Percentiles rank a stretch among this genome's conserved stretches.
Evolutionary conservation across 495 filamentous ascomycete species (phyloP).

Genomic region (Neurospora sp.): DNA sequence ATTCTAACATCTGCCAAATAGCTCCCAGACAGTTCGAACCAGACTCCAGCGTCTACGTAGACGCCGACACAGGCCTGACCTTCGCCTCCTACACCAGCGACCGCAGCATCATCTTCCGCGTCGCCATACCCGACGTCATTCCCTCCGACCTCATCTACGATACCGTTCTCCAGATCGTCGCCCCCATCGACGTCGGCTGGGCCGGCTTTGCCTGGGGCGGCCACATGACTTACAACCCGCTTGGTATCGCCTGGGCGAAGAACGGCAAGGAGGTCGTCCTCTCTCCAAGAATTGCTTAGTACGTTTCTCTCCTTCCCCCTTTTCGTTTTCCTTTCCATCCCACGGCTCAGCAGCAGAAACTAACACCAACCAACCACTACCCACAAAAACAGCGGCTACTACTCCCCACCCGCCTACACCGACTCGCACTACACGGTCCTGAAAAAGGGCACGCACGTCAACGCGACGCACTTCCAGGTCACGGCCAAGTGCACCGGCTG

Average conservation of each 20-base stretch:
- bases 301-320: conserved; percentile 8
- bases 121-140: conserved; percentile 29
- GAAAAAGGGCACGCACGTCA: conserved; percentile 29
- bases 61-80: conserved; percentile 30
- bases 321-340: too few species aligned
- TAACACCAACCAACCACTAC: neutral
- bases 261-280: conserved; percentile 28
- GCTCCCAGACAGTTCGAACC: conserved; percentile 21
- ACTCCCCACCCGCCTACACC: conserved; percentile 26
- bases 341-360: neutral
- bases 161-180: conserved; percentile 31
- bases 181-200: conserved; percentile 31
- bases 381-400: conserved; percentile 30
- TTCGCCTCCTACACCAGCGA: conserved; percentile 31
- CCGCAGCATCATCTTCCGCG: conserved; percentile 25
- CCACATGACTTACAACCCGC: conserved; percentile 37
- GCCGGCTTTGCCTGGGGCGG: conserved; percentile 38
- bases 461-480: conserved; percentile 37
- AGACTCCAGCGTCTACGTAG: conserved; percentile 25
- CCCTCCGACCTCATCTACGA: conserved; percentile 26
- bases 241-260: conserved; percentile 34
- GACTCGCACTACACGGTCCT: conserved; percentile 31
- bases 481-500: conserved; percentile 35
- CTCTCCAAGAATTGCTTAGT: conserved; percentile 35
- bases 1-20: neutral